Evolutionary conservation across 192 early-diverging fungal genomes (phyloP).

Genomic region (Backusella sp.): DNA sequence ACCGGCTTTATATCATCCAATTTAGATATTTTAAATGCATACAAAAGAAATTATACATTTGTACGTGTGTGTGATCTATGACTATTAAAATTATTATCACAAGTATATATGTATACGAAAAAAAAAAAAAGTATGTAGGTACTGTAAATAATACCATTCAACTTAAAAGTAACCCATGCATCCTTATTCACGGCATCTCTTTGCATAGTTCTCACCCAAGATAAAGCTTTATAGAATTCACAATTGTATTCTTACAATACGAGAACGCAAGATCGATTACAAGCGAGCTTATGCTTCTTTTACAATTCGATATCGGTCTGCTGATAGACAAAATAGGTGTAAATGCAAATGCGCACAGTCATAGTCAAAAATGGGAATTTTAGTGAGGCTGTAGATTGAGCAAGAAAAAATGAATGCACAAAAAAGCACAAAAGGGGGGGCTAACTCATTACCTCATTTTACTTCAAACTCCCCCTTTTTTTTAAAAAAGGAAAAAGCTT

Average conservation of each 20-base stretch:
- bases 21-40: conserved; percentile 4
- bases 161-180: not conserved
- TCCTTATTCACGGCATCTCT: not conserved
- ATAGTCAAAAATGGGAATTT: not conserved
- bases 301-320: not conserved
- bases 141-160: not conserved
- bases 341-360: conserved; percentile 4
- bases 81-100: not conserved
- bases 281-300: not conserved
- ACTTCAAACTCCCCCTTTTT: not conserved
- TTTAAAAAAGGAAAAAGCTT: not conserved
- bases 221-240: not conserved
- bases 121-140: not conserved
- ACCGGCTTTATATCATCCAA: not conserved
- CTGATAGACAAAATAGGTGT: conserved; percentile 5
- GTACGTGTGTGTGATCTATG: not conserved
- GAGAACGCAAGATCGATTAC: not conserved
- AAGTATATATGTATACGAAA: not conserved
- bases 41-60: not conserved
- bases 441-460: not conserved
- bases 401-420: too few relatives aligned
- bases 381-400: not conserved
- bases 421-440: not conserved
- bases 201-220: not conserved
- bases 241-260: not conserved